Evolutionary conservation across 352 stramenopile species (phyloP), one percentile per base, ranked within the genome.

Genomic region (Pythium guiyangense): DNA sequence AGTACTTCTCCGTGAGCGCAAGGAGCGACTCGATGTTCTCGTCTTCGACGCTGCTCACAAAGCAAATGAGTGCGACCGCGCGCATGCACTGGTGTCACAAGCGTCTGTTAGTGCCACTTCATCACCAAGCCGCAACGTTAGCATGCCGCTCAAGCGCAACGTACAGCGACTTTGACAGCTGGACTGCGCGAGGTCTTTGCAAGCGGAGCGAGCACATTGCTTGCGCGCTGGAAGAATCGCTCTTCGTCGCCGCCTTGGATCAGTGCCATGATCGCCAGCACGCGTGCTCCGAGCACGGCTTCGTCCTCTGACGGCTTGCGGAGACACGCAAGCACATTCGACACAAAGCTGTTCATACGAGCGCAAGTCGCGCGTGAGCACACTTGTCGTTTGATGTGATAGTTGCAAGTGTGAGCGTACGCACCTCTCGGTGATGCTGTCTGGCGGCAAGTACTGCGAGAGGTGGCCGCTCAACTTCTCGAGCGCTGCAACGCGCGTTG

Each of bases 171-270:
- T 52, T 92, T 92, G 5, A 92, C 74, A 22, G 77, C 78, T 10
- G 68, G 62, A 48, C 67, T 90, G 35, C 74, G 71, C 17, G 81
- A 66, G 1, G 77, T 78, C 61, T 89, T 93, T 6, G 79, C 70
- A 25, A 96, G 67, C 22, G 84, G 84, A 15, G 86, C 70, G 14
- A 96, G 66, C 22, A 88, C 76, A 26, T 73, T 76, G 57, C 90
- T 88, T 8, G 74, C 63, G 22, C 84, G 74, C 56, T 91, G 81
- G 52, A 76, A 94, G 53, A 88, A 93, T 31, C 78, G 62, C 57
- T 96, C 84, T 48, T 94, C 75, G 20, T 92, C 74, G 0, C 62
- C 60, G 26, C 86, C 86, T 50, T 90, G 77, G 58, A 93, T 91
- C 31, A 93, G 70, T 37, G 71, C 79, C 60, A 94, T 70, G 31